Base-by-base conservation (phyloP, 2,329 filamentous ascomycete genomes). In the Alternaria solani region DNA sequence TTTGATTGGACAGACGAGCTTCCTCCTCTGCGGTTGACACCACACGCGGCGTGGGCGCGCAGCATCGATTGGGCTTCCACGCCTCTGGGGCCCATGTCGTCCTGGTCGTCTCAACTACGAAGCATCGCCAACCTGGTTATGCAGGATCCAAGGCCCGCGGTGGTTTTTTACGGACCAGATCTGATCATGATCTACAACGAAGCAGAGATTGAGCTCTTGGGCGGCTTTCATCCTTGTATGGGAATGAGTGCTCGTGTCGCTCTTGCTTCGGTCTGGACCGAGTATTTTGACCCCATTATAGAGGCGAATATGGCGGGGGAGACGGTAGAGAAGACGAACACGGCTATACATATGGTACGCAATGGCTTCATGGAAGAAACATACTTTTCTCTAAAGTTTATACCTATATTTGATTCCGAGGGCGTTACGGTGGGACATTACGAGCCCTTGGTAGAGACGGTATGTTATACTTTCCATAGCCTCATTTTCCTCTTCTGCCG, bases 61-160 rank as follows among this genome's bases (percentile, higher is more conserved):
- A 88, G 85, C 32, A 79, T 89, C 26, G 88, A 93, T 72, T 95
- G 92, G 92, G 84, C 84, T 3, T 80, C 84, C 0, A 94, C 92
- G 1, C 80, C 88, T 7, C 81, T 94, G 2, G 92, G 92, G 0
- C 89, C 91, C 0, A 91, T 94, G 43, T 86, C 89, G 60, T 77
- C 82, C 28, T 95, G 92, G 91, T 79, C 85, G 3, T 76, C 85
- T 26, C 89, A 92, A 66, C 79, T 94, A 48, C 86, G 91, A 55
- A 86, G 86, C 65, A 89, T 93, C 86, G 88, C 90, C 42, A 94
- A 93, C 73, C 79, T 94, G 51, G 86, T 94, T 62, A 92, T 94
- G 90, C 66, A 66, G 14, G 69, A 74, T 42, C 61, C 66, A 42
- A 58, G 67, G 3, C 89, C 89, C 1, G 86, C 88, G 2, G 88